A percentile compares a stretch with the other conserved stretches of the same genome.
Evolutionary conservation across 257 asterid species (phyloP).

Genomic region (Solanum lycopersicoides): DNA sequence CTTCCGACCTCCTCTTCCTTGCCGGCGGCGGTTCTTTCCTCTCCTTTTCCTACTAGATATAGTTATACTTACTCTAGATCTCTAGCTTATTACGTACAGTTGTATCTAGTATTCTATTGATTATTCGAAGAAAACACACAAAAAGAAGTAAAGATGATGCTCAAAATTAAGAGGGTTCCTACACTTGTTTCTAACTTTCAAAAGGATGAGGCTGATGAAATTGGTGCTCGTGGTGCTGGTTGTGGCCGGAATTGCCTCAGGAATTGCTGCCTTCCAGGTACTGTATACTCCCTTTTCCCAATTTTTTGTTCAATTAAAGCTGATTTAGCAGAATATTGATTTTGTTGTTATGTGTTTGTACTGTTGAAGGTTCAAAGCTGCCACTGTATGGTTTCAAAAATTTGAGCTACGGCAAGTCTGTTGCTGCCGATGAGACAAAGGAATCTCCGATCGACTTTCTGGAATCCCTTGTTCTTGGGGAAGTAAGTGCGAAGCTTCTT

Average conservation of each 20-base stretch:
- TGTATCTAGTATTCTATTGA: background rate
- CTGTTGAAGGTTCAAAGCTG: constrained; percentile 6
- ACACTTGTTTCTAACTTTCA: constrained; percentile 13
- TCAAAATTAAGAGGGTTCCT: constrained; percentile 15
- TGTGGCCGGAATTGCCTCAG: constrained; percentile 16
- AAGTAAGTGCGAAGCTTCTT: background rate
- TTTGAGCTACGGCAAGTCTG: background rate
- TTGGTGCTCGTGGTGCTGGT: background rate
- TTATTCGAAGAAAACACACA: background rate
- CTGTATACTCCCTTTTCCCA: background rate
- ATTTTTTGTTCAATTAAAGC: background rate
- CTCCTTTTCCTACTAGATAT: background rate
- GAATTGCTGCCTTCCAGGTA: constrained; percentile 14
- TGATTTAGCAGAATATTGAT: background rate
- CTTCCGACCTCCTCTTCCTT: constrained; percentile 97
- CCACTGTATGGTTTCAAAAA: constrained; percentile 7
- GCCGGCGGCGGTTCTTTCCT: constrained; percentile 78
- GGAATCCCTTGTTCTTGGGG: constrained; percentile 12
- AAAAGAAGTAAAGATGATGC: background rate
- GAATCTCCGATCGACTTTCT: constrained; percentile 4
- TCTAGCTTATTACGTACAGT: background rate
- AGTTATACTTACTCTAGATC: background rate
- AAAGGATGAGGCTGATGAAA: constrained; percentile 9
- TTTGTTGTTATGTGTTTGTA: background rate
- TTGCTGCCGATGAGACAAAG: background rate